Percentiles rank a stretch among this genome's conserved stretches.
Evolutionary conservation across 495 filamentous ascomycete genomes (phyloP).

Genomic region (Parathielavia hyrcaniae): DNA sequence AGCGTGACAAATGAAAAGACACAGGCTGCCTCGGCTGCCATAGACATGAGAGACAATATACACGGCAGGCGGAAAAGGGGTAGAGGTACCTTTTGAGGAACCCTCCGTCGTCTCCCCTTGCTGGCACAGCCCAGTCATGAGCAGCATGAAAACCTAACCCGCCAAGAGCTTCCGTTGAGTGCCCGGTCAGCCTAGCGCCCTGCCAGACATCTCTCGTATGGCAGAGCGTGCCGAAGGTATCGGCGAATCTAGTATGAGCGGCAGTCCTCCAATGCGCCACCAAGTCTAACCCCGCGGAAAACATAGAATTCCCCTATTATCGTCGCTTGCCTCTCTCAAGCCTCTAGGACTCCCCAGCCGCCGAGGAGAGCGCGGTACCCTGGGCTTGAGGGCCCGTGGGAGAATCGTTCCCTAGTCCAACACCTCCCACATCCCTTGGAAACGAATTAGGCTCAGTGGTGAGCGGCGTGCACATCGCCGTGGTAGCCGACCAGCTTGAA

Average conservation of each 20-base stretch:
- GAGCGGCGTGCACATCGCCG: conserved; percentile 56
- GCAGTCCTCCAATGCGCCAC: conserved; percentile 21
- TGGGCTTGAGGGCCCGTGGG: background rate
- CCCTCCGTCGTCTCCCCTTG: background rate
- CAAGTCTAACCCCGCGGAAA: conserved; percentile 19
- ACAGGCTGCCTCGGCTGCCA: conserved; percentile 13
- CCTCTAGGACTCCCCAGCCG: conserved; percentile 4
- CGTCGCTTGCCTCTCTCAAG: conserved; percentile 5
- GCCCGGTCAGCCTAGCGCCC: background rate
- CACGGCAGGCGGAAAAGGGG: conserved; percentile 5
- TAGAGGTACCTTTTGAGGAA: background rate
- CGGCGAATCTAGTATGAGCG: conserved; percentile 20
- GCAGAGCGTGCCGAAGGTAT: conserved; percentile 12
- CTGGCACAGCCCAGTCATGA: background rate
- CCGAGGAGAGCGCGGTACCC: conserved; percentile 3
- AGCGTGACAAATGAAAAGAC: conserved; percentile 25
- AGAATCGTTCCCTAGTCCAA: conserved; percentile 1
- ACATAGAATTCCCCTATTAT: conserved; percentile 8
- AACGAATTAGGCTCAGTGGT: conserved; percentile 45
- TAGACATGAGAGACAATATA: conserved; percentile 8
- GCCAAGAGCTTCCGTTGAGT: background rate
- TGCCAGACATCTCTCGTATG: conserved; percentile 4
- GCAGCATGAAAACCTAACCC: background rate
- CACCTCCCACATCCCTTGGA: background rate
- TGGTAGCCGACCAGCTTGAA: conserved; percentile 91